Base-by-base conservation (phyloP, 169 alveolate species). In the Cryptosporidium xiaoi region DNA sequence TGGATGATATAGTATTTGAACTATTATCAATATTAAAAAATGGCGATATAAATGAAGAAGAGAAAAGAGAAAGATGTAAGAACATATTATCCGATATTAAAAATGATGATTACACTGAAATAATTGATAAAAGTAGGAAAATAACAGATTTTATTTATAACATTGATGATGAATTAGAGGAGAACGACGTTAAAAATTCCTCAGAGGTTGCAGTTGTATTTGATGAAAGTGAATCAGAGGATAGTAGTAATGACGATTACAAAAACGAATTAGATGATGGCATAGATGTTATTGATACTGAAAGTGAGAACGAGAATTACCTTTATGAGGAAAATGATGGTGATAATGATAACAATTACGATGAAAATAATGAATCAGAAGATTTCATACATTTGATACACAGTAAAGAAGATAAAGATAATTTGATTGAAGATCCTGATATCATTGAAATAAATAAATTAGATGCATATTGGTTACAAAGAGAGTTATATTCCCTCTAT, bases 381-480 rank as follows among this genome's bases (percentile, higher is more conserved):
- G 91, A 92, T 65, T 51, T 91, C 40, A 91, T 95, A 29, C 96
- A 91, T 89, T 67, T 64, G 84, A 64, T 27, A 24, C 55, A 40
- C 40, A 50, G 65, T 40, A 89, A 64, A 64, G 71, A 36, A 16
- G 68, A 64, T 53, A 29, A 48, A 20, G 62, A 65, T 10, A 84
- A 67, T 44, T 55, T 33, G 18, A 40, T 62, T 62, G 51, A 67
- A 36, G 90, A 64, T 68, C 68, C 84, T 6, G 68, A 85, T 6
- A 69, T 33, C 4, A 71, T 67, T 16, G 90, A 82, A 53, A 93
- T 95, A 62, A 89, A 94, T 82, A 92, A 93, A 71, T 95, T 96
- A 31, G 99, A 97, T 90, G 96, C 98, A 12, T 98, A 95, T 89
- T 97, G 99, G 99, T 93, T 97, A 77, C 98, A 97, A 92, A 92